Conservation (phyloP, 2,329 filamentous ascomycete species). For the Blumeria graminis region DNA sequence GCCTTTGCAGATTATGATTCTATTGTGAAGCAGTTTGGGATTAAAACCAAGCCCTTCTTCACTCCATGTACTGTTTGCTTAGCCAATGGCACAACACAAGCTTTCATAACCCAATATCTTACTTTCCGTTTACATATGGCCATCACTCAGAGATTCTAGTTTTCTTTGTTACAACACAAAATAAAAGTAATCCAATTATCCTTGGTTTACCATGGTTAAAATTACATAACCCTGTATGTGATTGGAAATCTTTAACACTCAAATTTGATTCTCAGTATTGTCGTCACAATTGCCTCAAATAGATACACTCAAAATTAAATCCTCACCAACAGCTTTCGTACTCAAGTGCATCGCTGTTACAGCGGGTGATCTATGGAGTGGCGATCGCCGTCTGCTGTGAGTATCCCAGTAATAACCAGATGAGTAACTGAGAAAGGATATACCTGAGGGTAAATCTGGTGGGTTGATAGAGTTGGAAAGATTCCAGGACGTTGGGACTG, state of each 20-base stretch:
- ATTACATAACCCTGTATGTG: background rate
- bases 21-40: background rate
- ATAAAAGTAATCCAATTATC: background rate
- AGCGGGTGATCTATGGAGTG: no score
- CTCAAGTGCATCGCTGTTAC: background rate
- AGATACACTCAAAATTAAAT: background rate
- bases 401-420: no score
- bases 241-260: background rate
- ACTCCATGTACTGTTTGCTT: background rate
- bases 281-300: background rate
- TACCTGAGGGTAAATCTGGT: no score
- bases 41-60: background rate
- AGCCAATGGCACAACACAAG: background rate
- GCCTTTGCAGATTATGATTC: background rate
- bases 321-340: background rate
- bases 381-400: no score
- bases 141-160: slow-evolving; percentile 1
- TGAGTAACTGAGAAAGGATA: no score
- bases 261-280: background rate
- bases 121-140: background rate
- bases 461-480: no score
- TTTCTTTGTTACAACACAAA: background rate
- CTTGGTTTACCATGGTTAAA: background rate
- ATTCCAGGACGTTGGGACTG: no score
- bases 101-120: background rate